Conservation (phyloP, 2,329 filamentous ascomycete genomes). For the Metarhizium album region DNA sequence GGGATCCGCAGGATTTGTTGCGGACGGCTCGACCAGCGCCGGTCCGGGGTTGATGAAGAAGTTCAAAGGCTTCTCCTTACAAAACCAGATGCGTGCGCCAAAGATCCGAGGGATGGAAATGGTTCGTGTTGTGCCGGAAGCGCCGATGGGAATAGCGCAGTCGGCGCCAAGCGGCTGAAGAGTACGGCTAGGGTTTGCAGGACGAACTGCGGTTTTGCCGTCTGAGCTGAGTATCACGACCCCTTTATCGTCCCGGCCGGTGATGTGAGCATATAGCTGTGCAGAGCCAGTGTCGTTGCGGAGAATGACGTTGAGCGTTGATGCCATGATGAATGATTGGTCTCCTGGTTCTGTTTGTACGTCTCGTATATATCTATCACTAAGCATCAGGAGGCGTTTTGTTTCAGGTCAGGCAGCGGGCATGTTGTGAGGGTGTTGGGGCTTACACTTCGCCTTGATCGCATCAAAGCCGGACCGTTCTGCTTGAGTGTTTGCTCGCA, state of each 20-base stretch:
- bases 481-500: no score
- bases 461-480: no score
- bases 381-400: neutral
- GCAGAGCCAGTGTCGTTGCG: slow-evolving; percentile 53
- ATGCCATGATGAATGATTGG: slow-evolving; percentile 8
- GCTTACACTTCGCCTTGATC: no score
- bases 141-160: slow-evolving; percentile 53
- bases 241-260: slow-evolving; percentile 46
- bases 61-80: slow-evolving; percentile 45
- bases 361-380: neutral
- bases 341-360: neutral
- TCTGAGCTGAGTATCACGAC: slow-evolving; percentile 55
- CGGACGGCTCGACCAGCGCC: slow-evolving; percentile 63
- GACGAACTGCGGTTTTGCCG: slow-evolving; percentile 55
- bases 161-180: slow-evolving; percentile 43
- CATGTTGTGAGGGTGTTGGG: neutral
- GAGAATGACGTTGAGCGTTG: slow-evolving; percentile 45
- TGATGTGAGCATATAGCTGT: slow-evolving; percentile 56
- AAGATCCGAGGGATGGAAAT: slow-evolving; percentile 60
- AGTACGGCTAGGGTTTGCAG: slow-evolving; percentile 42
- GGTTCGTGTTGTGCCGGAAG: slow-evolving; percentile 45
- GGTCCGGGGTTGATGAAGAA: slow-evolving; percentile 64
- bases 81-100: slow-evolving; percentile 65
- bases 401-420: no score
- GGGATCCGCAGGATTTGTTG: slow-evolving; percentile 52